These are phyloP conservation scores for Vicia faba DNA, from an alignment of 306 rosid species.

Conservation along the genomic window DNA sequence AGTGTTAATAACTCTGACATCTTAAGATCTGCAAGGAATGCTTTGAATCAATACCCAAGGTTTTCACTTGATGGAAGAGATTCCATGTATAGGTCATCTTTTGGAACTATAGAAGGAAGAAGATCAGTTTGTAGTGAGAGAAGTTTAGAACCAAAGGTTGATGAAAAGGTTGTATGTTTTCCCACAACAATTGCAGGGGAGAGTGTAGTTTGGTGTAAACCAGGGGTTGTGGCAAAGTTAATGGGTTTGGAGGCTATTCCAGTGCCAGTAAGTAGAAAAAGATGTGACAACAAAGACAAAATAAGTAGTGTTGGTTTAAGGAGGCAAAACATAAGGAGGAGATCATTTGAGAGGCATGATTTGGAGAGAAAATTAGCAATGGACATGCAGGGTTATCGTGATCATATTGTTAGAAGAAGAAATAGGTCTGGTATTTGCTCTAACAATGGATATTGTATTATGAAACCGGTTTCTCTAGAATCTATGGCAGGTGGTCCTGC, in stretches of 20 bases:
- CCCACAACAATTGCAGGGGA: slow-evolving; percentile 69
- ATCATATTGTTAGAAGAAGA: slow-evolving; percentile 36
- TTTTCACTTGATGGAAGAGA: slow-evolving; percentile 96
- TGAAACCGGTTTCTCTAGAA: slow-evolving; percentile 51
- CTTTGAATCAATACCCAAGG: slow-evolving; percentile 88
- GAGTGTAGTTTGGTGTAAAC: slow-evolving; percentile 83
- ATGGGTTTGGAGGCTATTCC: slow-evolving; percentile 97
- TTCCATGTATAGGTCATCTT: slow-evolving; percentile 81
- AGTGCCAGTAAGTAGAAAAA: slow-evolving; percentile 44
- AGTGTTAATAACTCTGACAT: slow-evolving; percentile 80
- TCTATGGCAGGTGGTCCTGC: slow-evolving; percentile 38
- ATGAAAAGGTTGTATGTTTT: slow-evolving; percentile 39
- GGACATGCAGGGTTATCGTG: slow-evolving; percentile 51
- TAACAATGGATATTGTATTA: slow-evolving; percentile 45
- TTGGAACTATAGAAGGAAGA: slow-evolving; percentile 55
- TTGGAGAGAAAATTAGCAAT: slow-evolving; percentile 55
- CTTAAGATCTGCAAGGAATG: slow-evolving; percentile 80
- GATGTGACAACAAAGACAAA: slow-evolving; percentile 42
- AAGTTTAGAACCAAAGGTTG: slow-evolving; percentile 26
- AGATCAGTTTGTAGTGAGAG: slow-evolving; percentile 60
- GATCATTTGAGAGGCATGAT: slow-evolving; percentile 56
- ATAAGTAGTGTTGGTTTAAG: slow-evolving; percentile 28
- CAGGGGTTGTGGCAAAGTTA: slow-evolving; percentile 85
- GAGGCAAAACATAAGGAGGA: slow-evolving; percentile 49
- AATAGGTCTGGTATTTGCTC: slow-evolving; percentile 42